Conservation (phyloP, 2,329 filamentous ascomycete genomes). For the Fusarium mangiferae region DNA sequence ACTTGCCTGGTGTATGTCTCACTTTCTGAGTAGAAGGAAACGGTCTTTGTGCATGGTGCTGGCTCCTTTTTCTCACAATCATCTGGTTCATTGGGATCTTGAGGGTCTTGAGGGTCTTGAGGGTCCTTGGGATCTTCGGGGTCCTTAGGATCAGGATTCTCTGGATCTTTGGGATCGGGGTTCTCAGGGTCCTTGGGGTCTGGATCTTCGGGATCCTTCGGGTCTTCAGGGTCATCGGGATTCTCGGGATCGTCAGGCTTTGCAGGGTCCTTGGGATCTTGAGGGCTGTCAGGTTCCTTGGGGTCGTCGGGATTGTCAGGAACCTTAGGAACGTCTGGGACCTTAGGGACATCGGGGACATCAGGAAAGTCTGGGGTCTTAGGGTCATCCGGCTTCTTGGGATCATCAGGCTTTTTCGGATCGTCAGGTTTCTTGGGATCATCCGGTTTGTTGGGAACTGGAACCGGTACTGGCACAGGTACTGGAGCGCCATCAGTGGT, state of each 20-base stretch:
- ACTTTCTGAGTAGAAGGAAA: not conserved
- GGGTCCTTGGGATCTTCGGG: not conserved
- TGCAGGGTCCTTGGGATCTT: not conserved
- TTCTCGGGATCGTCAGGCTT: not conserved
- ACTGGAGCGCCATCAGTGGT: not conserved
- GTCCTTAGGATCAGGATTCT: not conserved
- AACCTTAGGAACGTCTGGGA: not conserved
- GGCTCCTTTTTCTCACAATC: not conserved
- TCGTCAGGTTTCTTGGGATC: not conserved
- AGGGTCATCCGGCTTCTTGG: not conserved
- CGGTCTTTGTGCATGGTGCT: not conserved
- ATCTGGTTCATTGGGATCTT: not conserved
- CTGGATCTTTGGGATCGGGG: not conserved
- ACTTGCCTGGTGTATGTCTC: constrained; percentile 2
- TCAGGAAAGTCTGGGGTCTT: not conserved
- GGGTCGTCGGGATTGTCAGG: not conserved
- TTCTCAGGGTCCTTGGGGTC: accelerated
- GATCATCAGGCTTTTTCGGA: not conserved
- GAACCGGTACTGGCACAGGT: not conserved
- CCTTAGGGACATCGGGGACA: not conserved
- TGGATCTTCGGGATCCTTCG: not conserved
- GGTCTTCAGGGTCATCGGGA: not conserved
- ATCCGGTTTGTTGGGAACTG: not conserved
- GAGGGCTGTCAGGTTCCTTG: not conserved
- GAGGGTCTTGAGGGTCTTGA: not conserved